Base-by-base conservation (phyloP, 306 rosid genomes). In the Vachellia pachyceras region DNA sequence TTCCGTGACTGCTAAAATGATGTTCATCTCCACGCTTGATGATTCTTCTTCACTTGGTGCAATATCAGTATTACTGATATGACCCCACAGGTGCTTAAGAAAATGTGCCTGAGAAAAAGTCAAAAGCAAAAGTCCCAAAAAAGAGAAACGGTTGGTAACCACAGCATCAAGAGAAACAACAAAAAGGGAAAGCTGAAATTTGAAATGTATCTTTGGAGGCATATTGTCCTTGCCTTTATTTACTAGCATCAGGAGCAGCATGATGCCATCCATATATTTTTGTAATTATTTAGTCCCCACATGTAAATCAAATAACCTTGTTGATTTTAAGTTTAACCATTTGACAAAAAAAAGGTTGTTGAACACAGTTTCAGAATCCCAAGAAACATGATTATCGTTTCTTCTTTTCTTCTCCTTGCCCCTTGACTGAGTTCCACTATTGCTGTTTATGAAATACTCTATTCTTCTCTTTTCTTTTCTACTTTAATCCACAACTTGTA, bases 181-280 rank as follows among this genome's bases (percentile, higher is more conserved):
- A n/a, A 68, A 80, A 91, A 90, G 93, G 47, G 88, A 93, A 95
- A 95, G 96, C 92, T 86, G 94, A 95, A 95, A 91, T 95, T 93
- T 95, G 97, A 95, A 95, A 88, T 83, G 86, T 88, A 83, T 65
- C 71, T 70, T 71, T 70, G 82, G 75, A 82, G 83, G 85, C 86
- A 90, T 82, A 68, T 68, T 68, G 86, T 84, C n/a, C 37, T 20
- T 69, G 7, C 73, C 54, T 41, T 44, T 86, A 87, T 89, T 78
- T n/a, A n/a, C n/a, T n/a, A n/a, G n/a, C n/a, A 80, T 88, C 81
- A 83, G 64, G 87, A 58, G 14, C 65, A 58, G 35, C 36, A 69
- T 87, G 83, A 77, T 78, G 25, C 36, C 65, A 11, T 58, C 6
- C 7, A 88, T 88, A 81, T 47, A 89, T 80, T 82, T 29, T 84